Conservation (phyloP, 2,329 filamentous ascomycete genomes). For the Aquanectria penicillioides region DNA sequence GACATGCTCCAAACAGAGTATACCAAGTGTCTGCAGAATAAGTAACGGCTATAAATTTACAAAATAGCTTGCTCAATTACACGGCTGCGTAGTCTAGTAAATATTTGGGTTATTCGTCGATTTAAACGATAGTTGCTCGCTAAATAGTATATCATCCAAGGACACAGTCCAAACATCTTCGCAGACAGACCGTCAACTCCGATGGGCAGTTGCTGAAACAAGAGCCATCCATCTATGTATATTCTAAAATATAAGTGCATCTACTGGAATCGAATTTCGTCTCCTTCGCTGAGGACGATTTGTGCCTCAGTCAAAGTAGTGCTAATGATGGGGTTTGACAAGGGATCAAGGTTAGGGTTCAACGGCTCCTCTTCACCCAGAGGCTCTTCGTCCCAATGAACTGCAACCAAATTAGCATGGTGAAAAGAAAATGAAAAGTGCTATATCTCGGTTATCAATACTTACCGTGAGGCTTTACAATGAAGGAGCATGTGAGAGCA, state of each 20-base stretch:
- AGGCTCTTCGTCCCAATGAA: conserved; percentile 45
- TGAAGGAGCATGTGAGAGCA: conserved; percentile 73
- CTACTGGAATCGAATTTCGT: conserved; percentile 42
- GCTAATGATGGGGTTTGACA: no score
- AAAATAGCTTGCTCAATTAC: no score
- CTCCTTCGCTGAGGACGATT: conserved; percentile 40
- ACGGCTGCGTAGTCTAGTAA: no score
- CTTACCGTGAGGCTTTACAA: conserved; percentile 80
- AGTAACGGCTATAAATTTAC: no score
- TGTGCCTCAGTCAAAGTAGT: conserved; percentile 23
- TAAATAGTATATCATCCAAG: neutral
- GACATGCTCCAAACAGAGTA: neutral
- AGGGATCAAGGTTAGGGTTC: conserved; percentile 21
- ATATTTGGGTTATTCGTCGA: no score
- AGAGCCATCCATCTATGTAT: neutral
- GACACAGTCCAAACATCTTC: no score
- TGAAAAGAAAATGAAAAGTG: neutral
- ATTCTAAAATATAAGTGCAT: neutral
- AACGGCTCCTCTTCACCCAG: conserved; percentile 40
- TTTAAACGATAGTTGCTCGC: neutral
- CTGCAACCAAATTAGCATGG: conserved; percentile 36
- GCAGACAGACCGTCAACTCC: neutral
- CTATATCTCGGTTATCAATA: conserved; percentile 30
- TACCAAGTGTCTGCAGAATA: neutral
- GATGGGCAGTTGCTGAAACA: neutral